phyloP scores from a whole-genome alignment of 306 rosid species.

The Dalbergia cochinchinensis region DNA sequence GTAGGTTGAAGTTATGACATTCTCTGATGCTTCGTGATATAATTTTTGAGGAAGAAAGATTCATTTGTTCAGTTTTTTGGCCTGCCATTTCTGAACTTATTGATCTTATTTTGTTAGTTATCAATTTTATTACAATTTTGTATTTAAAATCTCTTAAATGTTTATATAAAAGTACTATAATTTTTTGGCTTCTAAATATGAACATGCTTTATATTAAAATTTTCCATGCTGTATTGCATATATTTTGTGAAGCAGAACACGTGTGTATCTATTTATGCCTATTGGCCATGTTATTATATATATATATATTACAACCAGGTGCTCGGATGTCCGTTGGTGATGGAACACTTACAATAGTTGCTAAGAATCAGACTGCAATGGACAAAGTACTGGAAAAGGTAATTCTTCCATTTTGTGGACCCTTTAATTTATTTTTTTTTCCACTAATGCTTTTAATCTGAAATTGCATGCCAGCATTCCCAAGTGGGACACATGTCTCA shows the following conservation, averaged over 20 bases:
- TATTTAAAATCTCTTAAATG: slow-evolving; percentile 17
- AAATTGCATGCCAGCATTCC: slow-evolving; percentile 11
- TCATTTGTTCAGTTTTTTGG: slow-evolving; percentile 18
- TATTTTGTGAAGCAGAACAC: background rate
- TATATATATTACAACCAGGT: slow-evolving; percentile 60
- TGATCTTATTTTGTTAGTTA: slow-evolving; percentile 30
- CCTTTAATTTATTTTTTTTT: slow-evolving; percentile 18
- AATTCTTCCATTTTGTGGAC: slow-evolving; percentile 38
- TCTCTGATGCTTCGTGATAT: slow-evolving; percentile 21
- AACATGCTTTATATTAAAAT: background rate
- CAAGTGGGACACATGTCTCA: slow-evolving; percentile 27
- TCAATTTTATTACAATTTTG: background rate
- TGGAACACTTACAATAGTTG: slow-evolving; percentile 84
- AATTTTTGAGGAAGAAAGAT: slow-evolving; percentile 13
- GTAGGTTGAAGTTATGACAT: background rate
- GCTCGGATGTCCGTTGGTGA: slow-evolving; percentile 88
- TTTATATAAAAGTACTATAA: slow-evolving; percentile 14
- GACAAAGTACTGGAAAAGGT: slow-evolving; percentile 86
- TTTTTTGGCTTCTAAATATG: slow-evolving; percentile 28
- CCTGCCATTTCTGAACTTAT: slow-evolving; percentile 22
- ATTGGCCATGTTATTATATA: slow-evolving; percentile 44
- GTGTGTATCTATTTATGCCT: background rate
- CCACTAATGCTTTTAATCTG: slow-evolving; percentile 7
- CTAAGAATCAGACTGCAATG: slow-evolving; percentile 86
- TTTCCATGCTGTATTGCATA: slow-evolving; percentile 18